A percentile compares a stretch with the other conserved stretches of the same genome.
Conservation (phyloP, 164 flowering plant genomes). For the Magnolia sinica region DNA sequence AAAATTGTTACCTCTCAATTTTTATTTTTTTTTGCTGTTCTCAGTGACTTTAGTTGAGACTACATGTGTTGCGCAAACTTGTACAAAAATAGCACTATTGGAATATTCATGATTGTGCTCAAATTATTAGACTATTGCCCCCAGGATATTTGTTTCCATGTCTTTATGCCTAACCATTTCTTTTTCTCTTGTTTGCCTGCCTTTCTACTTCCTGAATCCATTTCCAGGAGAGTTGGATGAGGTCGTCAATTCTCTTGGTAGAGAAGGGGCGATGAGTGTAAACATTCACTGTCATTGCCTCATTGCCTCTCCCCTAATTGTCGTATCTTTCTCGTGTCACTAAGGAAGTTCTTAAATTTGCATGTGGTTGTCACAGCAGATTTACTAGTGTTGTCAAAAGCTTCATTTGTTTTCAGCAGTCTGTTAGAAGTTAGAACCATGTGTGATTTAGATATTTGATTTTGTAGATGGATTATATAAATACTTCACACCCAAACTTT, state of each 20-base stretch:
- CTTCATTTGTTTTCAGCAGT: background rate
- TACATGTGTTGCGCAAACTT: no score
- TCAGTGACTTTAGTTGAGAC: no score
- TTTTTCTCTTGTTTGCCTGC: background rate
- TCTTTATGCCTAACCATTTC: background rate
- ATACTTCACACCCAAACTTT: slow-evolving; percentile 94
- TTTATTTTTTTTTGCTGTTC: no score
- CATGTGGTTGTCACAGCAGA: background rate
- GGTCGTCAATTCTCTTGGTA: background rate
- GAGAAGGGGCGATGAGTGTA: background rate
- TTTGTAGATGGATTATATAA: slow-evolving; percentile 94
- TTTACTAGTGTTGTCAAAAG: background rate
- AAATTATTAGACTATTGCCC: background rate
- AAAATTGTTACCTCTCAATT: no score
- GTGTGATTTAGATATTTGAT: background rate
- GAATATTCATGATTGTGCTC: no score
- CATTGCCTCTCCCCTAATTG: background rate
- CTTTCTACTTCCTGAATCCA: background rate
- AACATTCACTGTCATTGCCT: background rate
- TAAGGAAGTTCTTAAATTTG: background rate
- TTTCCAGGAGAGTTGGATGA: background rate
- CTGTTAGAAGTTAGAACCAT: background rate
- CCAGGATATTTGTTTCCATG: background rate
- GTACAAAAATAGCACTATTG: no score
- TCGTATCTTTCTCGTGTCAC: background rate